These are phyloP conservation scores for Fusarium agapanthi DNA, from an alignment of 2,329 filamentous ascomycete genomes.

Conservation along the genomic window DNA sequence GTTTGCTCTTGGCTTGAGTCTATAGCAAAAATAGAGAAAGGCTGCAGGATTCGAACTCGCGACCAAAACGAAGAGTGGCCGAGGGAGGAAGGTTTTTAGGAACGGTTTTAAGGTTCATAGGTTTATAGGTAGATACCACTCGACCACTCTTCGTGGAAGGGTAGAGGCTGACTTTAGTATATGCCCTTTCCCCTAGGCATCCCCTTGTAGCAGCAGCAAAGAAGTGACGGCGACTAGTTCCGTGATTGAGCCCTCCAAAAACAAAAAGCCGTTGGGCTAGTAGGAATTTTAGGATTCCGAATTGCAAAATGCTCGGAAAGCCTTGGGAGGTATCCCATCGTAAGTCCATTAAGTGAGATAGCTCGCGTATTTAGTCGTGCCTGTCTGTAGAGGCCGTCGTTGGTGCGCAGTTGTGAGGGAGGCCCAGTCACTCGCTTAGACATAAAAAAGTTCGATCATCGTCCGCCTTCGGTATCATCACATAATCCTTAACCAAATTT, in stretches of 20 bases:
- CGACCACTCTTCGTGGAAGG: constrained; percentile 15
- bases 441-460: constrained; percentile 5
- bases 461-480: background rate
- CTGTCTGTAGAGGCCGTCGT: background rate
- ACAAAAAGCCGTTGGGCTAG: background rate
- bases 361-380: background rate
- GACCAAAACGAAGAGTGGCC: constrained; percentile 8
- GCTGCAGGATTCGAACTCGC: background rate
- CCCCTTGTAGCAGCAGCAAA: background rate
- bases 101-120: background rate
- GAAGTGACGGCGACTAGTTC: background rate
- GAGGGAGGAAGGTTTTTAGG: background rate
- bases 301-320: background rate
- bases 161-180: background rate
- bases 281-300: background rate
- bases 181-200: background rate
- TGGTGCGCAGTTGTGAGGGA: background rate
- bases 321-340: background rate
- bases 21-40: background rate
- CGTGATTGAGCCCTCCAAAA: background rate
- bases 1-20: background rate
- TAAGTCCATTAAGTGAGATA: background rate
- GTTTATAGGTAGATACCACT: constrained; percentile 13
- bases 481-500: constrained; percentile 60
- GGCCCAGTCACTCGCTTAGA: background rate